Evolutionary conservation across 2,329 filamentous ascomycete species (phyloP).

Genomic region (Didymosphaeria variabile): DNA sequence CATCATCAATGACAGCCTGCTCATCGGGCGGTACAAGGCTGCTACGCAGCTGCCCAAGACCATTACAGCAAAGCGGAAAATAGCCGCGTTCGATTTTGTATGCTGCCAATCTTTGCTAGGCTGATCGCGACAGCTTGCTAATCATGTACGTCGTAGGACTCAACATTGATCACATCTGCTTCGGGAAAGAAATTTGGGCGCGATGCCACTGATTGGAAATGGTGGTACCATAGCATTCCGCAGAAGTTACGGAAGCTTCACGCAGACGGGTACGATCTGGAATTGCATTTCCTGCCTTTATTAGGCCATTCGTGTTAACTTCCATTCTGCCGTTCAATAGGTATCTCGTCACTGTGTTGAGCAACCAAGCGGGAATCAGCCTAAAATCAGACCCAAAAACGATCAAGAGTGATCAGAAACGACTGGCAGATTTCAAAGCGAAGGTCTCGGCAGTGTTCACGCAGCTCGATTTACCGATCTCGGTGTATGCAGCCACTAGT

Average conservation of each 20-base stretch:
- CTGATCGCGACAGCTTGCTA: slow-evolving; percentile 4
- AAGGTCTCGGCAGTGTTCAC: slow-evolving; percentile 76
- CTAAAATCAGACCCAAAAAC: slow-evolving; percentile 77
- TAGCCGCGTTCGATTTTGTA: slow-evolving; percentile 54
- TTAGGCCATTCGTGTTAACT: slow-evolving; percentile 19
- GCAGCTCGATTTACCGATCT: slow-evolving; percentile 77
- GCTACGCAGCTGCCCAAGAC: slow-evolving; percentile 20
- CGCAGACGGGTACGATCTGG: slow-evolving; percentile 67
- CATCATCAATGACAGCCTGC: slow-evolving; percentile 71
- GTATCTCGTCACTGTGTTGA: slow-evolving; percentile 80
- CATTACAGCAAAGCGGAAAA: slow-evolving; percentile 32
- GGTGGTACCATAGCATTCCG: slow-evolving; percentile 84
- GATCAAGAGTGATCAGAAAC: slow-evolving; percentile 72
- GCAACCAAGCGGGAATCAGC: slow-evolving; percentile 86
- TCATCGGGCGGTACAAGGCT: slow-evolving; percentile 74
- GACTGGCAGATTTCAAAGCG: slow-evolving; percentile 81
- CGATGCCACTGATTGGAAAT: slow-evolving; percentile 85
- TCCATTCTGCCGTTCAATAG: slow-evolving; percentile 51
- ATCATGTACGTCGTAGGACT: slow-evolving; percentile 67
- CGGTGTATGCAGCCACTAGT: slow-evolving; percentile 84
- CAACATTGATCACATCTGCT: slow-evolving; percentile 80
- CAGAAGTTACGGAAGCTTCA: slow-evolving; percentile 72
- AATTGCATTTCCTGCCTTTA: slow-evolving; percentile 12
- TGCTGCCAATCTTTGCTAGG: slow-evolving; percentile 15
- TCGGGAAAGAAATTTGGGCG: slow-evolving; percentile 82